phyloP scores from a whole-genome alignment of 202 grass and related monocot species.

The Carex arenaria region DNA sequence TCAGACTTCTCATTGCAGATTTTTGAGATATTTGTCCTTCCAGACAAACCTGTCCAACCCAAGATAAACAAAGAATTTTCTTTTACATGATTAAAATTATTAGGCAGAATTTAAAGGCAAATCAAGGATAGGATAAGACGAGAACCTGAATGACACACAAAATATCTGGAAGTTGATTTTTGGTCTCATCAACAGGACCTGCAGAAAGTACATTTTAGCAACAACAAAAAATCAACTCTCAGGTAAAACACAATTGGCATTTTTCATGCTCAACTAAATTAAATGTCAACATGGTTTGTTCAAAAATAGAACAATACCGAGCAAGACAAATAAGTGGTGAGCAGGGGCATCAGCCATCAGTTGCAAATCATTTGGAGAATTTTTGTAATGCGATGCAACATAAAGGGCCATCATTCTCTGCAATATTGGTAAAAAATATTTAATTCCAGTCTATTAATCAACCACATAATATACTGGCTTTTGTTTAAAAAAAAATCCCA shows the following conservation, averaged over 20 bases:
- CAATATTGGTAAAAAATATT: constrained; percentile 36
- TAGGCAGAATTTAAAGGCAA: not conserved
- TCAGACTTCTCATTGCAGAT: constrained; percentile 85
- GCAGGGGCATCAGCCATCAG: constrained; percentile 97
- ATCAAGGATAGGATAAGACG: not conserved
- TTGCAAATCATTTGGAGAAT: constrained; percentile 98
- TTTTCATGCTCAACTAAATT: not conserved
- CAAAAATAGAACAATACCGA: constrained; percentile 49
- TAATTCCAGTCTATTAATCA: not conserved
- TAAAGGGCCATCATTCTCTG: constrained; percentile 99
- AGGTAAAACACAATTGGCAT: not conserved
- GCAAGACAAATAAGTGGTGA: constrained; percentile 94
- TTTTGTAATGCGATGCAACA: constrained; percentile 99
- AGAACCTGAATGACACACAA: constrained; percentile 88
- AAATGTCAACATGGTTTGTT: not conserved
- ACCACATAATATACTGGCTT: not conserved
- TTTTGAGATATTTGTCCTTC: constrained; percentile 94
- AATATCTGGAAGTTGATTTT: constrained; percentile 95
- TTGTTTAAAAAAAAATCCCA: constrained; percentile 8
- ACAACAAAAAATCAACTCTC: not conserved
- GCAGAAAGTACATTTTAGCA: constrained; percentile 5
- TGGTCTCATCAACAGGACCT: constrained; percentile 89
- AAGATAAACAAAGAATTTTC: not conserved
- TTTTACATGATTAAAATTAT: not conserved
- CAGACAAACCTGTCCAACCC: constrained; percentile 66